These are phyloP conservation scores for Neoboletus subvelutipes DNA, from an alignment of 768 basidiomycete species.

Conservation along the genomic window DNA sequence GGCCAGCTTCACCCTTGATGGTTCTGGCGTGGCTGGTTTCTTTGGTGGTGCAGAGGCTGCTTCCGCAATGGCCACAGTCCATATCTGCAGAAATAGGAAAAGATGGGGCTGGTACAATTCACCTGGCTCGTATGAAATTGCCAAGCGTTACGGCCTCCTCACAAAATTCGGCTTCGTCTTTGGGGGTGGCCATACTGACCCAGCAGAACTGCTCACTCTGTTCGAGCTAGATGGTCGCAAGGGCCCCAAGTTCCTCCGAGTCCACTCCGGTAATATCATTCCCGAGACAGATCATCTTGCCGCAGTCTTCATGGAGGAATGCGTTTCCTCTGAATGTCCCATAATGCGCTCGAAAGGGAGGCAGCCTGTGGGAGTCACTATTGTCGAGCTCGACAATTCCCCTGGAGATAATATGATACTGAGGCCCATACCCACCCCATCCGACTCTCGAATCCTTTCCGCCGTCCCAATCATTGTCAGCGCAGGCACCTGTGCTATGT, in stretches of 20 bases:
- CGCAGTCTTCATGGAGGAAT: constrained; percentile 1
- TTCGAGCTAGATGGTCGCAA: constrained; percentile 9
- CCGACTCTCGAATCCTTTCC: neutral
- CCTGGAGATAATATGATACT: neutral
- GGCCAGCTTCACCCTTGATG: constrained; percentile 21
- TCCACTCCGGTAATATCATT: constrained; percentile 8
- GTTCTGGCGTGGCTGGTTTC: constrained; percentile 20
- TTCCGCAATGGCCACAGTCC: constrained; percentile 35
- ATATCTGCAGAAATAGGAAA: constrained; percentile 27
- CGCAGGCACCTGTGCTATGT: neutral
- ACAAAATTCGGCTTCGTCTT: constrained; percentile 28
- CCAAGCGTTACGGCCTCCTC: constrained; percentile 30
- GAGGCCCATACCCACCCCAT: neutral
- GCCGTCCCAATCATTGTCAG: constrained; percentile 5
- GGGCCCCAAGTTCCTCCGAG: constrained; percentile 8
- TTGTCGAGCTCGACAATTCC: neutral
- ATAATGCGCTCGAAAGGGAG: neutral
- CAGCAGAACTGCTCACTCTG: constrained; percentile 5
- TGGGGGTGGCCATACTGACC: constrained; percentile 21
- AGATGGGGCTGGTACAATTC: constrained; percentile 36
- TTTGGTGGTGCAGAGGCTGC: constrained; percentile 32
- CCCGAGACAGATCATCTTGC: constrained; percentile 10
- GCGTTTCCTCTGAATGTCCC: neutral
- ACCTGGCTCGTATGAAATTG: constrained; percentile 32
- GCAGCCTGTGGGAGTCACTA: constrained; percentile 5